Evolutionary conservation across 192 early-diverging fungal genomes (phyloP).

Genomic region (Phlyctochytrium arcticum): DNA sequence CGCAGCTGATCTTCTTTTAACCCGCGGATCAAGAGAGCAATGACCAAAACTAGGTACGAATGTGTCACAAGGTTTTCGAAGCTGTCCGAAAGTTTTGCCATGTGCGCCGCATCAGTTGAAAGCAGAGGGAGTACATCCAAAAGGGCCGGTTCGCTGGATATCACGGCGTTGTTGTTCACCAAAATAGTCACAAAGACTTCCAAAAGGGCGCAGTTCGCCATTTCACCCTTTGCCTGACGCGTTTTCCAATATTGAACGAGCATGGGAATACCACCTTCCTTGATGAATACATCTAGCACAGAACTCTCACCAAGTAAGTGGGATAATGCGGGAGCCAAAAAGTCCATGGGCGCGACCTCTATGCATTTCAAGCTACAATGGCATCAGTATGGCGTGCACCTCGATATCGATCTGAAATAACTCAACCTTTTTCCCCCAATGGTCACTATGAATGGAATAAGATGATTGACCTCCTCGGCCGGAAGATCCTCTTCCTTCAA

Average conservation of each 20-base stretch:
- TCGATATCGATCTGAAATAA: no score
- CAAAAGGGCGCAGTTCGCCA: no score
- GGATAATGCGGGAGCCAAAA: constrained; percentile 4
- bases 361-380: background rate
- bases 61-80: no score
- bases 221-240: background rate
- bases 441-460: constrained; percentile 4
- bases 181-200: background rate
- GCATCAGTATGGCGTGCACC: background rate
- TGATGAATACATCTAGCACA: background rate
- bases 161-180: constrained; percentile 10
- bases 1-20: background rate
- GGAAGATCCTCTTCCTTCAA: constrained; percentile 8
- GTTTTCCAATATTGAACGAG: constrained; percentile 1
- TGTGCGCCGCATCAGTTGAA: background rate
- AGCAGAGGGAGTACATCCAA: background rate
- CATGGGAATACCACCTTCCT: background rate
- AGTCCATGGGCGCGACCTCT: constrained; percentile 3
- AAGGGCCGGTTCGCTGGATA: background rate
- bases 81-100: no score
- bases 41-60: background rate
- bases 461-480: background rate
- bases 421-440: background rate
- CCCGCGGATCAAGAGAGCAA: no score
- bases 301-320: background rate